Percentiles rank a stretch among this genome's conserved stretches.
Evolutionary conservation across 495 filamentous ascomycete species (phyloP).

Genomic region (Tetracladium setigerum): DNA sequence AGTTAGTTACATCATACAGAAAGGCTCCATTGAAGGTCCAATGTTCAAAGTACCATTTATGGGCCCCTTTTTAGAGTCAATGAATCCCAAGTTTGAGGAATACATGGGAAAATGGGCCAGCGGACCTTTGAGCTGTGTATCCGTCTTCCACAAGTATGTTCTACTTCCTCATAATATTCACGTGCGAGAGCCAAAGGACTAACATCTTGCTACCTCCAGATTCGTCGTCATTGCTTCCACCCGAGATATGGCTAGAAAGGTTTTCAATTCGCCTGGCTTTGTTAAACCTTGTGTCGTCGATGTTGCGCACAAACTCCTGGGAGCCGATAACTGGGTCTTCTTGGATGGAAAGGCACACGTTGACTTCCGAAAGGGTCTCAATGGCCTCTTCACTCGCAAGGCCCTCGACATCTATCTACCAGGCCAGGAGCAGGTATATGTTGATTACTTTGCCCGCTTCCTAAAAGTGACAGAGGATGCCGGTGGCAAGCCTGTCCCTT

Average conservation of each 20-base stretch:
- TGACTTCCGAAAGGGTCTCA: constrained; percentile 94
- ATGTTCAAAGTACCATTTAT: constrained; percentile 87
- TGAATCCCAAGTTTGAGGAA: constrained; percentile 85
- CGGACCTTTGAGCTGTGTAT: constrained; percentile 89
- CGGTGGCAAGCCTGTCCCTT: constrained; percentile 65
- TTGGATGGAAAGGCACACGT: constrained; percentile 92
- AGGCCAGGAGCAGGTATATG: constrained; percentile 86
- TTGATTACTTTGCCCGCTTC: constrained; percentile 75
- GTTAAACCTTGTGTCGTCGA: constrained; percentile 98
- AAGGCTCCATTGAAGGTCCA: constrained; percentile 79
- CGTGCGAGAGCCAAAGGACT: background rate
- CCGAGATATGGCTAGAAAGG: constrained; percentile 91
- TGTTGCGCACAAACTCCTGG: constrained; percentile 87
- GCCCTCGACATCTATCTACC: constrained; percentile 86
- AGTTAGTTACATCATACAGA: constrained; percentile 83
- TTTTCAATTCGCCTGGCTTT: constrained; percentile 89
- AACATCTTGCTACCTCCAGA: constrained; percentile 34
- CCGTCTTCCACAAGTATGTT: constrained; percentile 96
- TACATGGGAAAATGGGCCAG: constrained; percentile 91
- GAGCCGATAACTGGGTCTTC: constrained; percentile 94
- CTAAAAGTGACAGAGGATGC: constrained; percentile 63
- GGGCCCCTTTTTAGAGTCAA: constrained; percentile 86
- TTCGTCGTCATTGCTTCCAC: constrained; percentile 97
- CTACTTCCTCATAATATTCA: background rate
- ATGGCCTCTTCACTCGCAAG: constrained; percentile 86